A percentile compares a stretch with the other conserved stretches of the same genome.
These are phyloP conservation scores for Epichloe typhina DNA, from an alignment of 2,329 filamentous ascomycete genomes.

Conservation along the genomic window DNA sequence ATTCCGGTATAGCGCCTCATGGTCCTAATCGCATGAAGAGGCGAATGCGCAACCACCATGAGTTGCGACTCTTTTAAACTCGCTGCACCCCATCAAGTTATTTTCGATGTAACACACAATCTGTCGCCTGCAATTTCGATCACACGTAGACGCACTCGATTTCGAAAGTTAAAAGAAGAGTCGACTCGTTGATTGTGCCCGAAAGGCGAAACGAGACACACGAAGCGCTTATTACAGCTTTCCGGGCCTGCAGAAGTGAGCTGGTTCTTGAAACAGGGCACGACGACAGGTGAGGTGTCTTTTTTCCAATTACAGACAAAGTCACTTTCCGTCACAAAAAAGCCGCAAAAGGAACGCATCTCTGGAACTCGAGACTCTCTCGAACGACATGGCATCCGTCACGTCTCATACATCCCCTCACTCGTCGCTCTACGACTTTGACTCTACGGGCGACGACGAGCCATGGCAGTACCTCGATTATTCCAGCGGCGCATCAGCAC, in stretches of 20 bases:
- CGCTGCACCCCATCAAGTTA: neutral
- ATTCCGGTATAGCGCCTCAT: slow-evolving; percentile 5
- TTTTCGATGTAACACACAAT: neutral
- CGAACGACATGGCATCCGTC: slow-evolving; percentile 22
- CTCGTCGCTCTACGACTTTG: slow-evolving; percentile 26
- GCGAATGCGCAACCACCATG: neutral
- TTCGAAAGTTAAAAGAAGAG: no score
- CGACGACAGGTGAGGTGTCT: no score
- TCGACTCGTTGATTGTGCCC: no score
- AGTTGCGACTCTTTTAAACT: slow-evolving; percentile 1
- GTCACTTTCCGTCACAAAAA: neutral
- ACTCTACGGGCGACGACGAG: slow-evolving; percentile 27
- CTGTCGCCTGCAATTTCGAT: neutral
- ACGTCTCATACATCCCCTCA: slow-evolving; percentile 26
- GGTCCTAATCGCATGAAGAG: neutral
- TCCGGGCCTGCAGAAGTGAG: no score
- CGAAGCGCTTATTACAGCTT: no score
- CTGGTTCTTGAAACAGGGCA: no score
- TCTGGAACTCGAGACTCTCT: neutral
- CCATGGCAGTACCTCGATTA: slow-evolving; percentile 32
- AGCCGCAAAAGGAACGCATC: neutral
- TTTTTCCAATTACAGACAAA: neutral
- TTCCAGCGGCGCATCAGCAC: slow-evolving; percentile 19
- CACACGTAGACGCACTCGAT: neutral
- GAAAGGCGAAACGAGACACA: no score